Evolutionary conservation across 2,329 filamentous ascomycete genomes (phyloP), one percentile per base, ranked within the genome.

Genomic region (Penicillium sp.): DNA sequence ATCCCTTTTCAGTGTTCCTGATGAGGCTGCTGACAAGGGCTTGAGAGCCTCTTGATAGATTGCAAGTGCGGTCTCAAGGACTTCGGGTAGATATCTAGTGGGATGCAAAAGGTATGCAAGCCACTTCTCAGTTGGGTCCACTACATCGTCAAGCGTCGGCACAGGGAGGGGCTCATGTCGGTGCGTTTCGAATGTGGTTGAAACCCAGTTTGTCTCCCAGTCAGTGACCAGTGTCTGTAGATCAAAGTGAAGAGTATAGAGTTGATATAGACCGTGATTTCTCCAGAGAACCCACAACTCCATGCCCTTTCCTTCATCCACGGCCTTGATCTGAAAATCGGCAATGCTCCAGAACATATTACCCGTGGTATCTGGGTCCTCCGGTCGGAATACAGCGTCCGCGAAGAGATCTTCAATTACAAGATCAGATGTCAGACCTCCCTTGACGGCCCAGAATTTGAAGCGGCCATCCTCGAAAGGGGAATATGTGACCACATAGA

Each of bases 391-490:
- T 12, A 80, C 76, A 7, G 76, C 67, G 10, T 81, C 78, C 0
- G 88, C 82, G 61, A 89, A 91, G 21, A 90, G 75, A 62, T 95
- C 90, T 57, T 85, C 81, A 13, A 95, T 78, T 8, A 85, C 79
- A 18, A 90, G 70, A 2, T 59, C 74, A 59, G 61, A 75, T 58
- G 63, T 87, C 79, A 61, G 81, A n/a, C 73, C 81, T 48, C 86
- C 83, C 60, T 85, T 83, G 16, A 88, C 82, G 48, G 83, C 83
- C 90, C 92, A 99, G 68, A 99, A 92, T 70, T 96, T 97, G 80
- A 99, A 97, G 67, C 93, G 87, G 33, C 94, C 89, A 38, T 86
- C 83, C 28, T 91, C 88, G 58, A 94, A 85, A 0, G 94, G 93
- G 10, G 92, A 96, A 71, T 91, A 96, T 8, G 90, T 93, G 34